A percentile compares a stretch with the other conserved stretches of the same genome.
Evolutionary conservation across 352 stramenopile species (phyloP).

Genomic region (Pythium inflatum): DNA sequence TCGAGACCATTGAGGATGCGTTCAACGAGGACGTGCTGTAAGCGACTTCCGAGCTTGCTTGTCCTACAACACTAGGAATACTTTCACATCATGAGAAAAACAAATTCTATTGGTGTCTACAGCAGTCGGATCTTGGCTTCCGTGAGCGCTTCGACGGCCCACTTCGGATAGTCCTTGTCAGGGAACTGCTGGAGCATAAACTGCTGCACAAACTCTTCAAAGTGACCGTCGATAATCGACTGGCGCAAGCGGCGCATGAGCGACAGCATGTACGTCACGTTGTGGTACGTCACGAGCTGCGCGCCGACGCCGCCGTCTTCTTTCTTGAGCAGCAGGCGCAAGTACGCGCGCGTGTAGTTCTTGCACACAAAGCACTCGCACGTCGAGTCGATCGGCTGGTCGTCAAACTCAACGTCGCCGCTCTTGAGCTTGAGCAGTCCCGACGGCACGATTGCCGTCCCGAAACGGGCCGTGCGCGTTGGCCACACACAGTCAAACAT

Average conservation of each 20-base stretch:
- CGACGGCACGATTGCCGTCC: slow-evolving; percentile 87
- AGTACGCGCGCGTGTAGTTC: slow-evolving; percentile 70
- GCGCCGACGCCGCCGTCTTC: slow-evolving; percentile 68
- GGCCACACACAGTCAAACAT: slow-evolving; percentile 99
- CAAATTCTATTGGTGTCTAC: too few species aligned
- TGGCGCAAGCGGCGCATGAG: slow-evolving; percentile 77
- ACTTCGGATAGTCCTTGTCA: slow-evolving; percentile 54
- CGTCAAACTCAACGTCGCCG: slow-evolving; percentile 58
- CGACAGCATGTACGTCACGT: slow-evolving; percentile 84
- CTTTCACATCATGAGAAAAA: too few species aligned
- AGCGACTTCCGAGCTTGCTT: background rate
- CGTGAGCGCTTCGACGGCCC: slow-evolving; percentile 69
- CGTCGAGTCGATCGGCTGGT: slow-evolving; percentile 63
- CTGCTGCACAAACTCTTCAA: slow-evolving; percentile 71
- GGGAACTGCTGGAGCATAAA: slow-evolving; percentile 84
- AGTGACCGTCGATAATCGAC: slow-evolving; percentile 72
- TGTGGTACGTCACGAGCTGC: slow-evolving; percentile 81
- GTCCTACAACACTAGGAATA: too few species aligned
- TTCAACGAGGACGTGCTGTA: slow-evolving; percentile 65
- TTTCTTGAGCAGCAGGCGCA: slow-evolving; percentile 76
- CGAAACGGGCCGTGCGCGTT: slow-evolving; percentile 95
- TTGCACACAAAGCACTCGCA: slow-evolving; percentile 79
- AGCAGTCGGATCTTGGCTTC: slow-evolving; percentile 60
- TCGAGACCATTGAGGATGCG: slow-evolving; percentile 71
- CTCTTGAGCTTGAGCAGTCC: slow-evolving; percentile 78